phyloP scores from a whole-genome alignment of 345 rosid genomes.

The Rhodamnia rubescens region DNA sequence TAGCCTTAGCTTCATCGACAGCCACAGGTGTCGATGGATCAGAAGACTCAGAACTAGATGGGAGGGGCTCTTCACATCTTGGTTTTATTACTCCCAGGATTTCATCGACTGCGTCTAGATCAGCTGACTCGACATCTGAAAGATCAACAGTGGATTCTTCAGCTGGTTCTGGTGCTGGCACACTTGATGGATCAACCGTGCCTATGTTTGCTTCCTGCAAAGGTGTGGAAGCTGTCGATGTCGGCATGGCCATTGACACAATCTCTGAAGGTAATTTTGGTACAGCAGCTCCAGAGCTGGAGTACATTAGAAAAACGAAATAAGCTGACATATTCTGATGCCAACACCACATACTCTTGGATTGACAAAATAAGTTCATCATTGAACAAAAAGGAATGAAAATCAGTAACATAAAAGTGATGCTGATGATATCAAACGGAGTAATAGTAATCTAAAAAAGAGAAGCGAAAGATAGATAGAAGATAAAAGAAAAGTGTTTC shows the following conservation, averaged over 20 bases:
- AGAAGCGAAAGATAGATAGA: not conserved
- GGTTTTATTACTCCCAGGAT: not conserved
- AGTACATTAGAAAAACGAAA: not conserved
- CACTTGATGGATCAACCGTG: not conserved
- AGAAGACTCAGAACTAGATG: not conserved
- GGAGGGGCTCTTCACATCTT: not conserved
- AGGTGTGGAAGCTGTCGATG: not conserved
- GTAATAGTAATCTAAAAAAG: not conserved
- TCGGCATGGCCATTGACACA: not conserved
- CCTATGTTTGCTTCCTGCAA: not conserved
- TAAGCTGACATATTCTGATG: not conserved
- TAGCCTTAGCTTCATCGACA: not conserved
- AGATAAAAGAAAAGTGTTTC: not conserved
- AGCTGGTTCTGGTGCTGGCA: not conserved
- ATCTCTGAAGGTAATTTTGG: slow-evolving; percentile 86
- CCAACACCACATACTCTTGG: not conserved
- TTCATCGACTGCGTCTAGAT: not conserved
- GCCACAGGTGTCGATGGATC: not conserved
- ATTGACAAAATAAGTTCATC: not conserved
- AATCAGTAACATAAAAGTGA: not conserved
- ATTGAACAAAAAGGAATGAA: not conserved
- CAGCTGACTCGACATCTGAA: not conserved
- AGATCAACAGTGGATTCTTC: not conserved
- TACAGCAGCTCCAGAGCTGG: slow-evolving; percentile 31
- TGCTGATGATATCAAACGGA: not conserved